phyloP scores from a whole-genome alignment of 768 basidiomycete genomes.

The Tubosaeta brunneosetosa region DNA sequence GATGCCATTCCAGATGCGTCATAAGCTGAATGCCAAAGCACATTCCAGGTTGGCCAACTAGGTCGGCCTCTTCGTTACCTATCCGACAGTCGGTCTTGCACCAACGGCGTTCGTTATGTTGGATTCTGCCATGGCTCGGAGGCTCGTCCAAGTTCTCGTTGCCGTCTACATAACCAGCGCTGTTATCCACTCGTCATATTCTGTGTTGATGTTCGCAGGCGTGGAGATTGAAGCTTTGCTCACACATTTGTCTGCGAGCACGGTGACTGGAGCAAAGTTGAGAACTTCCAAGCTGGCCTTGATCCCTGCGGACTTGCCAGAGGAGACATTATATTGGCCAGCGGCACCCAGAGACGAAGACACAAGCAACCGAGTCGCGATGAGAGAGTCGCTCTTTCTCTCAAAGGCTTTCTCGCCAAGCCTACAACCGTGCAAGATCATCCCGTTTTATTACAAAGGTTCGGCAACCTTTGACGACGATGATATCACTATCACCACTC shows the following conservation, averaged over 20 bases:
- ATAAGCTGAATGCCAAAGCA: constrained; percentile 13
- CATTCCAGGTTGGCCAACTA: constrained; percentile 1
- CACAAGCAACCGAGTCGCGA: constrained; percentile 16
- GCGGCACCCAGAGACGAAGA: neutral
- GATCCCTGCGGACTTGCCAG: constrained; percentile 3
- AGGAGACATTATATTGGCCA: constrained; percentile 23
- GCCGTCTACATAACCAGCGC: constrained; percentile 25
- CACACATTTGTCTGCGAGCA: neutral
- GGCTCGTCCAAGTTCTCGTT: constrained; percentile 12
- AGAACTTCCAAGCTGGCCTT: constrained; percentile 1
- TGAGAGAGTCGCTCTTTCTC: constrained; percentile 51
- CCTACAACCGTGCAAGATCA: constrained; percentile 68
- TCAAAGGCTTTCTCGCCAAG: constrained; percentile 67
- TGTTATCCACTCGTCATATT: constrained; percentile 30
- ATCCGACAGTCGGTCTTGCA: neutral
- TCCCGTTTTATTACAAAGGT: constrained; percentile 80
- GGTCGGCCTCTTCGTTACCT: neutral
- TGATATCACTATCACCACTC: constrained; percentile 81
- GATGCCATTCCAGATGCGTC: neutral
- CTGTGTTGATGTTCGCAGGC: constrained; percentile 13
- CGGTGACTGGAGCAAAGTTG: neutral
- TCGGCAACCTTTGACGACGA: constrained; percentile 48
- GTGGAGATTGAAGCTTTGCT: constrained; percentile 8
- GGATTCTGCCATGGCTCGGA: constrained; percentile 7
- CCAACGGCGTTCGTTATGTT: constrained; percentile 3